A percentile compares a stretch with the other conserved stretches of the same genome.
phyloP scores from a whole-genome alignment of 768 basidiomycete genomes.

The Austroboletus festivus region DNA sequence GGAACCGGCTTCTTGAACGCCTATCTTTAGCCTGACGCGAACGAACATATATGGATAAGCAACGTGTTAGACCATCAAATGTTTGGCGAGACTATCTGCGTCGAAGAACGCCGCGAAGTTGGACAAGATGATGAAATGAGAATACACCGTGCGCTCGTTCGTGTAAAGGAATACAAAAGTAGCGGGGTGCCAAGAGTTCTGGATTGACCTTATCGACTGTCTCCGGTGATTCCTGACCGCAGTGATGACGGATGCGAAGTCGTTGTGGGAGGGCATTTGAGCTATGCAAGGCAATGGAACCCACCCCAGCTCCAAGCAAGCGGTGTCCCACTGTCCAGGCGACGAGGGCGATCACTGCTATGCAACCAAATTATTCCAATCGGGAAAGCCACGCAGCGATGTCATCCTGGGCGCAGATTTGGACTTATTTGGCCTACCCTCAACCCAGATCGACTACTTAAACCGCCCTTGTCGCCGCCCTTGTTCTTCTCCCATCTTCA shows the following conservation, averaged over 20 bases:
- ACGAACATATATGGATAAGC: neutral
- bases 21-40: slow-evolving; percentile 9
- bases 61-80: neutral
- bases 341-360: slow-evolving; percentile 13
- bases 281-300: slow-evolving; percentile 12
- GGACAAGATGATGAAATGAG: slow-evolving; percentile 4
- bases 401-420: slow-evolving; percentile 16
- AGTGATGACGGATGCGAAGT: neutral
- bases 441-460: slow-evolving; percentile 32
- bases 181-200: slow-evolving; percentile 5
- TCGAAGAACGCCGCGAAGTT: neutral
- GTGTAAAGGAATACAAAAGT: no score
- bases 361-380: slow-evolving; percentile 5
- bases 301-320: slow-evolving; percentile 9
- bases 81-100: neutral
- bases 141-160: neutral
- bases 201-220: neutral
- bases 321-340: slow-evolving; percentile 15
- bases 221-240: neutral
- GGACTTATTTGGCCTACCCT: slow-evolving; percentile 33
- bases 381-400: no score
- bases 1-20: neutral
- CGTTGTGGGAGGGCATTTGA: neutral
- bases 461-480: slow-evolving; percentile 9
- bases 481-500: slow-evolving; percentile 23